A percentile compares a stretch with the other conserved stretches of the same genome.
These are phyloP conservation scores for Talaromyces sp. DNA, from an alignment of 2,329 filamentous ascomycete genomes.

Conservation along the genomic window DNA sequence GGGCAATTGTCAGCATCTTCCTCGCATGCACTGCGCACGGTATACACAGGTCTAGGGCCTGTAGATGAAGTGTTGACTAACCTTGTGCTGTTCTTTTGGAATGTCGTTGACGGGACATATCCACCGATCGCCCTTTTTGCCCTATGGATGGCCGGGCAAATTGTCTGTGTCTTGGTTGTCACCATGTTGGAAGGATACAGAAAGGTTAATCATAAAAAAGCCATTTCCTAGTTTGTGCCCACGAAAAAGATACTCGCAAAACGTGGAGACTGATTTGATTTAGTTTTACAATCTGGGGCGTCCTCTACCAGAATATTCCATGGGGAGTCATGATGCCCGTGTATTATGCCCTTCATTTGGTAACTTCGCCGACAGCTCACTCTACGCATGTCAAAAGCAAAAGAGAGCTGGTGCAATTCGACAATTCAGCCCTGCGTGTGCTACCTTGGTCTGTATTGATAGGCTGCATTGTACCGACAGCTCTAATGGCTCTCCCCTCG, in stretches of 20 bases:
- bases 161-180: not conserved
- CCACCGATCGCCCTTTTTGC: not conserved
- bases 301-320: not conserved
- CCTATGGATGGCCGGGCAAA: not conserved
- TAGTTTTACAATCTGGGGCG: not conserved
- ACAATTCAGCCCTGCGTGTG: not conserved
- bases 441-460: not conserved
- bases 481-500: not conserved
- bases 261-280: not conserved
- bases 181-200: not conserved
- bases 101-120: not conserved
- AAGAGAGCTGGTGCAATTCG: not conserved
- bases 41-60: not conserved
- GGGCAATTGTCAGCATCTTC: not conserved
- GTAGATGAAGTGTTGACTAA: not conserved
- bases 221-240: not conserved
- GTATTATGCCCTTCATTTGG: not conserved
- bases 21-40: not conserved
- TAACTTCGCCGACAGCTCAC: not conserved
- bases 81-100: not conserved
- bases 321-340: not conserved
- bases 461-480: not conserved
- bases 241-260: not conserved
- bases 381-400: not conserved
- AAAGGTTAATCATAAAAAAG: not conserved